Evolutionary conservation across 306 rosid genomes (phyloP).

Genomic region (Macrotyloma uniflorum): DNA sequence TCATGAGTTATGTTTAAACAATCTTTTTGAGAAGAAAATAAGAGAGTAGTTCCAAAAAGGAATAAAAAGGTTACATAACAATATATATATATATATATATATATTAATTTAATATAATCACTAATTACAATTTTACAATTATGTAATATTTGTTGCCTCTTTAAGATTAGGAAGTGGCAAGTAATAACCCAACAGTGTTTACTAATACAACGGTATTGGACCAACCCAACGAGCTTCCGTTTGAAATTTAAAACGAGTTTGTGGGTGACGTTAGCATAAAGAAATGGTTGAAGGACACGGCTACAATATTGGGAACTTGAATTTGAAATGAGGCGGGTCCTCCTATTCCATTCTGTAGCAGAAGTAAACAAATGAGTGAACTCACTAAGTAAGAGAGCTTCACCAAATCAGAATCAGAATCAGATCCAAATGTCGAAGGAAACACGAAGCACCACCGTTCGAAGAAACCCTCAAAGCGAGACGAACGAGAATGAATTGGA

Average conservation of each 20-base stretch:
- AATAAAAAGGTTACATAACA: no score
- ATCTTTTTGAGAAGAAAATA: no score
- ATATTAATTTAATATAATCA: no score
- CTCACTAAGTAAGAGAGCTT: neutral
- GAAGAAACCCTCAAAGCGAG: constrained; percentile 42
- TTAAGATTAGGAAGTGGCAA: neutral
- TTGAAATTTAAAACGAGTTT: constrained; percentile 42
- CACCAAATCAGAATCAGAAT: constrained; percentile 5
- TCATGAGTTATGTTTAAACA: no score
- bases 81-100: no score
- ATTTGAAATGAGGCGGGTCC: constrained; percentile 63
- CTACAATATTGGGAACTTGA: constrained; percentile 25
- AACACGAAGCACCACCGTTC: constrained; percentile 26
- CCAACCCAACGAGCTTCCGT: neutral
- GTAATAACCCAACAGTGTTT: neutral
- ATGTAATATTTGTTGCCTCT: neutral
- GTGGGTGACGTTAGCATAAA: constrained; percentile 22
- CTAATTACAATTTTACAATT: no score
- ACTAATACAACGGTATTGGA: neutral
- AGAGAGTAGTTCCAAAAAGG: no score
- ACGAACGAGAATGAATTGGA: constrained; percentile 74
- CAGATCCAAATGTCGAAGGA: constrained; percentile 49
- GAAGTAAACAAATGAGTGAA: neutral
- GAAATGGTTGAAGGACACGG: constrained; percentile 29
- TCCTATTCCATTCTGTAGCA: neutral